Percentiles rank a stretch among this genome's conserved stretches.
phyloP scores from a whole-genome alignment of 148 eudicot species.

The Silene conica region DNA sequence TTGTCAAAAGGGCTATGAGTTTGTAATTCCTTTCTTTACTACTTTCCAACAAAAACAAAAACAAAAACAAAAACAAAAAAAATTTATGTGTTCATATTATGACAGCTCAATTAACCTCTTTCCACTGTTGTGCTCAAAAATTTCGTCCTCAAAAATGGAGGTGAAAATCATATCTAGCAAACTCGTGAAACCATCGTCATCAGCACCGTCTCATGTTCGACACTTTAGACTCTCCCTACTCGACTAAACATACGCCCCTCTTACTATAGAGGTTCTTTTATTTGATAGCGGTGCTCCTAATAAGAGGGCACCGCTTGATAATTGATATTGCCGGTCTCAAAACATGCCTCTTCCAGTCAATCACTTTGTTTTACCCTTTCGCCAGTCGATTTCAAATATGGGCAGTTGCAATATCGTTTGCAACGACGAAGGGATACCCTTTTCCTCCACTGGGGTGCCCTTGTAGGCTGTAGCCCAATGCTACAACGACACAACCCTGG shows the following conservation, averaged over 20 bases:
- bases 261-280: neutral
- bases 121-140: no score
- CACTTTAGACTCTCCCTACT: neutral
- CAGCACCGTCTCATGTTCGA: neutral
- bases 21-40: no score
- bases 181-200: neutral
- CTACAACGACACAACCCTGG: neutral
- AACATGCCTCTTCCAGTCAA: neutral
- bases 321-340: neutral
- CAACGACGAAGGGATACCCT: constrained; percentile 6
- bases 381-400: neutral
- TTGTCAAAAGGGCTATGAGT: no score
- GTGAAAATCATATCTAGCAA: neutral
- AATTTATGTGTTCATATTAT: no score
- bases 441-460: neutral
- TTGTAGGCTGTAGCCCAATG: neutral
- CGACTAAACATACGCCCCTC: neutral
- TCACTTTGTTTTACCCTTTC: neutral
- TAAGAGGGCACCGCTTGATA: neutral
- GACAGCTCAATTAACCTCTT: no score
- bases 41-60: no score
- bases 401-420: neutral
- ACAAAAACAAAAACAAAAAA: no score
- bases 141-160: neutral
- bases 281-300: neutral